These are phyloP conservation scores for Amniculicola lignicola DNA, from an alignment of 495 filamentous ascomycete genomes.

Conservation along the genomic window DNA sequence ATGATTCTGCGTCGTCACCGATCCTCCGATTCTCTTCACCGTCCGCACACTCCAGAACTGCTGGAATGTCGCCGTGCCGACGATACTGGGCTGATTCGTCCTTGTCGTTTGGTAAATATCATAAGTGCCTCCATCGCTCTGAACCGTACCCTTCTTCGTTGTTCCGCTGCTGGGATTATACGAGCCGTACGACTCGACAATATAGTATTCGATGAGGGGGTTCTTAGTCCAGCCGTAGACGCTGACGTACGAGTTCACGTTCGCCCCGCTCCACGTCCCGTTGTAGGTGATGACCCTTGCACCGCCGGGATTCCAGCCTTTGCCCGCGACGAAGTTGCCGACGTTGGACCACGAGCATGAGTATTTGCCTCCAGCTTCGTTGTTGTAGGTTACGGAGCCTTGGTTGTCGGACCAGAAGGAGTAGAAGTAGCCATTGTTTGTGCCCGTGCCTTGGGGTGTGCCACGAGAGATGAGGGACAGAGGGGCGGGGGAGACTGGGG, in stretches of 20 bases:
- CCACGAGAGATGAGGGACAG: too few relatives aligned
- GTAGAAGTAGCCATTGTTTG: constrained; percentile 36
- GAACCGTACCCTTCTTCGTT: constrained; percentile 53
- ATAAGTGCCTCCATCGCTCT: constrained; percentile 61
- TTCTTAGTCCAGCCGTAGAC: constrained; percentile 59
- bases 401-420: constrained; percentile 36
- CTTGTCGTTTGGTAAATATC: constrained; percentile 59
- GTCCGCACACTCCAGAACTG: constrained; percentile 58
- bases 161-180: constrained; percentile 55
- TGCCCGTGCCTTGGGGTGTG: constrained; percentile 21
- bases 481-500: too few relatives aligned
- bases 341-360: constrained; percentile 28
- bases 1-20: constrained; percentile 54
- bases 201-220: constrained; percentile 62
- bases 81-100: constrained; percentile 58
- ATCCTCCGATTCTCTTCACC: constrained; percentile 49
- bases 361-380: constrained; percentile 34
- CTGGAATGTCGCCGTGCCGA: constrained; percentile 54
- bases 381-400: constrained; percentile 34
- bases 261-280: constrained; percentile 49
- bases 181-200: constrained; percentile 53
- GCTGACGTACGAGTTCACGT: constrained; percentile 52
- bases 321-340: constrained; percentile 37
- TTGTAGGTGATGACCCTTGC: constrained; percentile 43
- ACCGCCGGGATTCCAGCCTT: constrained; percentile 38